A percentile compares a stretch with the other conserved stretches of the same genome.
Conservation (phyloP, 441 rosid genomes). For the Breynia disticha region DNA sequence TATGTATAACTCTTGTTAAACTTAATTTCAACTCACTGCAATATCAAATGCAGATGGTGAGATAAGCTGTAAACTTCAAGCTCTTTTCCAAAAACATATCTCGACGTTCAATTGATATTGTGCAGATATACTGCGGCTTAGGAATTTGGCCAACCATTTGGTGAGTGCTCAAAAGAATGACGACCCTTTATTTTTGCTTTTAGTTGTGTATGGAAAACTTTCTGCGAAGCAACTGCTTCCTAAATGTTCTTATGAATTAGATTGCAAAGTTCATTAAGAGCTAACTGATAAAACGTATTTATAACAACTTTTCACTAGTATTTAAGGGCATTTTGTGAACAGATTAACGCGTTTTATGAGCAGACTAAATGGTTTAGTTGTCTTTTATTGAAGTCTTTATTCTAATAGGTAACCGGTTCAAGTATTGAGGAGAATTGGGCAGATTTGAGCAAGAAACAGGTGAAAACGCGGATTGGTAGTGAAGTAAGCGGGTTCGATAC, state of each 20-base stretch:
- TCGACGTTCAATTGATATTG: neutral
- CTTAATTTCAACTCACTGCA: neutral
- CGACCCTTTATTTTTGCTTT: conserved; percentile 34
- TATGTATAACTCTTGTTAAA: conserved; percentile 6
- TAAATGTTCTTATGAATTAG: conserved; percentile 40
- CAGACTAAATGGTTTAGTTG: too few relatives aligned
- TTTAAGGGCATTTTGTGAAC: too few relatives aligned
- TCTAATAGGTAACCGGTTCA: too few relatives aligned
- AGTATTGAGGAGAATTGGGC: too few relatives aligned
- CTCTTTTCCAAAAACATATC: neutral
- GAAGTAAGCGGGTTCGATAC: too few relatives aligned
- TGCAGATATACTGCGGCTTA: conserved; percentile 5
- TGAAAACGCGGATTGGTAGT: too few relatives aligned
- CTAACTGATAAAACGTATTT: too few relatives aligned
- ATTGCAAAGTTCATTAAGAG: conserved; percentile 72
- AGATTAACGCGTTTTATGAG: too few relatives aligned
- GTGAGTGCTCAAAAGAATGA: conserved; percentile 32
- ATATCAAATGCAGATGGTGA: neutral
- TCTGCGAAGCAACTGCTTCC: conserved; percentile 56
- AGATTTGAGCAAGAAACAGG: too few relatives aligned
- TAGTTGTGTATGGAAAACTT: conserved; percentile 41
- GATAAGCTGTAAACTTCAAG: neutral
- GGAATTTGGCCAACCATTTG: conserved; percentile 61
- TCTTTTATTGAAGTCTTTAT: too few relatives aligned
- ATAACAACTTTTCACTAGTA: too few relatives aligned